These are phyloP conservation scores for Jaapia argillacea DNA, from an alignment of 768 basidiomycete species.

Conservation along the genomic window DNA sequence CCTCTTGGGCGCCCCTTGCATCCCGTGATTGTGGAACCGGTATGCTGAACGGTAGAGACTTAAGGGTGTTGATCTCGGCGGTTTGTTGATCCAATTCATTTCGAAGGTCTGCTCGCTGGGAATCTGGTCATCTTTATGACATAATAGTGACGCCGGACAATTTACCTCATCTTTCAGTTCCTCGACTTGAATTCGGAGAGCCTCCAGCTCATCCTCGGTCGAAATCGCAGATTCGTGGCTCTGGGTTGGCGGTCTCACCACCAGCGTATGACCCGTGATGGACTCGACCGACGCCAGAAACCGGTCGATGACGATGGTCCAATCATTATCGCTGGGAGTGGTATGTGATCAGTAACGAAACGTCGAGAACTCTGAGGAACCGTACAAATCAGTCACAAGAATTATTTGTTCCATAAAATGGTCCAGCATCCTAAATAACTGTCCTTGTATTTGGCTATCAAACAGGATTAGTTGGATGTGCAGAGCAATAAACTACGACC, in stretches of 20 bases:
- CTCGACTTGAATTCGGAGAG: conserved; percentile 48
- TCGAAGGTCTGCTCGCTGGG: conserved; percentile 39
- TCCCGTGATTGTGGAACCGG: conserved; percentile 27
- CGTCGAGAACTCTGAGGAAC: no score
- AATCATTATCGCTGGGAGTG: conserved; percentile 60
- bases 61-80: conserved; percentile 60
- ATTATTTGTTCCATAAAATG: conserved; percentile 56
- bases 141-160: not conserved
- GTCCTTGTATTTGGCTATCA: no score
- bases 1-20: conserved; percentile 47
- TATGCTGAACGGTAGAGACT: conserved; percentile 34
- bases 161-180: conserved; percentile 57
- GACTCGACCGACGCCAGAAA: conserved; percentile 53
- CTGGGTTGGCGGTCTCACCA: no score
- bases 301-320: conserved; percentile 49
- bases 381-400: conserved; percentile 55
- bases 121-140: not conserved
- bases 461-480: no score
- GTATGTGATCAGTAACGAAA: conserved; percentile 9
- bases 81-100: conserved; percentile 49
- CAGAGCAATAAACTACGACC: conserved; percentile 21
- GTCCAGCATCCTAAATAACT: conserved; percentile 46
- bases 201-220: conserved; percentile 52
- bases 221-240: no score
- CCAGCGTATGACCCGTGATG: conserved; percentile 63